Evolutionary conservation across 129 eudicot species (phyloP).

Genomic region (Sambucus nigra): DNA sequence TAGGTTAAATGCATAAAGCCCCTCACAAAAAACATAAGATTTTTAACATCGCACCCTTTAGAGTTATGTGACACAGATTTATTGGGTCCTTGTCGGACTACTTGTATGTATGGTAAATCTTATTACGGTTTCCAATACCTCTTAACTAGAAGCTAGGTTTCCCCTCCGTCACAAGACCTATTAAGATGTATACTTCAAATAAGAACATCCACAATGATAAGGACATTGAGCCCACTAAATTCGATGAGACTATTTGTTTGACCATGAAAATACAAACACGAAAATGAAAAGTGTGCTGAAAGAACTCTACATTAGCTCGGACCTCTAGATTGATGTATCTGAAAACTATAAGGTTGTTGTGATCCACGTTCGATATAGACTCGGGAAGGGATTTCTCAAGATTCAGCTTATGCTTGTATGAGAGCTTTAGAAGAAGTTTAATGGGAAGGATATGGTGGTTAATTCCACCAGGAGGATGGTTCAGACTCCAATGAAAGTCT

Average conservation of each 20-base stretch:
- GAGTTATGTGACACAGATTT: too few species aligned
- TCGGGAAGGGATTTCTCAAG: conserved; percentile 80
- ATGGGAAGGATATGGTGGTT: too few species aligned
- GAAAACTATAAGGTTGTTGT: conserved; percentile 72
- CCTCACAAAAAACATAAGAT: too few species aligned
- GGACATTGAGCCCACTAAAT: conserved; percentile 39
- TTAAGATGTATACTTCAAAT: conserved; percentile 36
- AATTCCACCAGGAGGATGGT: too few species aligned
- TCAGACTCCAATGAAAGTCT: too few species aligned
- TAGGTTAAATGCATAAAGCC: too few species aligned
- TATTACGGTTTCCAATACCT: too few species aligned
- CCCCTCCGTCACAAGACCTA: too few species aligned
- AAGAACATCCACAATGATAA: conserved; percentile 42
- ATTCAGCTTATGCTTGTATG: conserved; percentile 74
- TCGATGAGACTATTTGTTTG: conserved; percentile 54
- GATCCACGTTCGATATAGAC: conserved; percentile 64
- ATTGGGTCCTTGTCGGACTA: too few species aligned
- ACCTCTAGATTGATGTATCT: conserved; percentile 57
- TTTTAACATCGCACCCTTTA: too few species aligned
- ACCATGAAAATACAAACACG: conserved; percentile 52
- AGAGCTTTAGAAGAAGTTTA: conserved; percentile 90
- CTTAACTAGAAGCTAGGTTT: too few species aligned
- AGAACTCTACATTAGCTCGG: conserved; percentile 61
- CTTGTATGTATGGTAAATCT: too few species aligned
- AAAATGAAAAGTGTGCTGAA: conserved; percentile 68